Base-by-base conservation (phyloP, 2,329 filamentous ascomycete genomes). In the Colletotrichum karsti region DNA sequence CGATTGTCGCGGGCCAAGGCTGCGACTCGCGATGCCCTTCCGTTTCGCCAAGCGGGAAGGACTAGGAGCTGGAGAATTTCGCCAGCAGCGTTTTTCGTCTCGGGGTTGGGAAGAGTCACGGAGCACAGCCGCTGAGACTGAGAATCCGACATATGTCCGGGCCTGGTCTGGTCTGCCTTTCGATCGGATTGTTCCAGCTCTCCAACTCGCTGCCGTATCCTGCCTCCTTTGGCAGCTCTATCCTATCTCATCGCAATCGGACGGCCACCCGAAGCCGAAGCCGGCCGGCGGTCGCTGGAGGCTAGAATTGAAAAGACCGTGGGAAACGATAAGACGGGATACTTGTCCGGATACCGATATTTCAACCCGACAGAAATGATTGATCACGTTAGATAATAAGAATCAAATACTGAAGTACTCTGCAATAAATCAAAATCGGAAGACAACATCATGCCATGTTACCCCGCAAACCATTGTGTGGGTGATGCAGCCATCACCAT, bases 111-210 rank as follows among this genome's bases (percentile, higher is more conserved):
- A 48, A 22, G 50, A 56, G 59, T 63, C 48, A 39, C 37, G 15
- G 18, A 37, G n/a, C 37, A 26, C 37, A 41, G 35, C 30, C 30
- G 56, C 59, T 22, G 13, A 33, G 42, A 63, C 37, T 53, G 35
- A 50, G 22, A 50, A 20, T 53, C 65, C 65, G 65, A 68, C 63
- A 64, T 68, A 68, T 68, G 65, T 68, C 65, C 65, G 65, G 33
- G 10, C 37, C 28, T 41, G 24, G 22, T 9, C 26, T 39, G 20
- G 30, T n/a, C n/a, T n/a, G n/a, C n/a, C n/a, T n/a, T n/a, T n/a
- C n/a, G n/a, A n/a, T n/a, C n/a, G n/a, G n/a, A n/a, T 26, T 37
- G 28, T 18, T 6, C 4, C 18, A 54, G 15, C 20, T 24, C 7
- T n/a, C 53, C 37, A 41, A n/a, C n/a, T n/a, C n/a, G n/a, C n/a